Conservation (phyloP, 2,329 filamentous ascomycete species). For the Raffaelea ambrosiae region DNA sequence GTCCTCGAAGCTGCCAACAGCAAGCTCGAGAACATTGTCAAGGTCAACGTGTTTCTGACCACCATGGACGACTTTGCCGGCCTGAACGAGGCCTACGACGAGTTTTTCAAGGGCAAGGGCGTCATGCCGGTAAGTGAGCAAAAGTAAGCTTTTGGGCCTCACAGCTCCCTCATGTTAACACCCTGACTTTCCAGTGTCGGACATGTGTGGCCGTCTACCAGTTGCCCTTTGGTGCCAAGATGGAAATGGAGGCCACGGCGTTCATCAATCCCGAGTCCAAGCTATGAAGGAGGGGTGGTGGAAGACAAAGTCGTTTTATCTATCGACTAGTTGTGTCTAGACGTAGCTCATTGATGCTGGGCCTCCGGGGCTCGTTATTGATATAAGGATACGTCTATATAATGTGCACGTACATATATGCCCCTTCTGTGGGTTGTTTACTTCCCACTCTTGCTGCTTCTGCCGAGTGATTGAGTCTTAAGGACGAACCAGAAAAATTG, state of each 20-base stretch:
- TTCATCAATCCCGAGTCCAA: neutral
- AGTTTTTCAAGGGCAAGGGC: slow-evolving; percentile 33
- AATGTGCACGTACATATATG: too few relatives aligned
- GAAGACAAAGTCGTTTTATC: too few relatives aligned
- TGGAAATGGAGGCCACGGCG: slow-evolving; percentile 55
- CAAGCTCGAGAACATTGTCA: slow-evolving; percentile 52
- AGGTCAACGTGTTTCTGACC: slow-evolving; percentile 58
- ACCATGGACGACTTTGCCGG: slow-evolving; percentile 56
- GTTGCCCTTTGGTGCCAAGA: slow-evolving; percentile 59
- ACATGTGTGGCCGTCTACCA: slow-evolving; percentile 69
- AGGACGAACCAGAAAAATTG: too few relatives aligned
- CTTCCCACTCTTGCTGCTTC: too few relatives aligned
- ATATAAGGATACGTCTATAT: too few relatives aligned
- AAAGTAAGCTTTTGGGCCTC: too few relatives aligned
- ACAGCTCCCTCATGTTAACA: too few relatives aligned
- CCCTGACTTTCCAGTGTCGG: slow-evolving; percentile 31
- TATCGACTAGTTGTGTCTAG: too few relatives aligned
- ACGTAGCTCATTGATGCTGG: too few relatives aligned
- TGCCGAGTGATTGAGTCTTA: too few relatives aligned
- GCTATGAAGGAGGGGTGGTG: neutral
- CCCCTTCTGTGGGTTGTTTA: too few relatives aligned
- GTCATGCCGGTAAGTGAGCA: slow-evolving; percentile 39
- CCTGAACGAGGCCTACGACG: slow-evolving; percentile 48
- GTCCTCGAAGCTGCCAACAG: slow-evolving; percentile 54
- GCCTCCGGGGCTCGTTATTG: too few relatives aligned